Evolutionary conservation across 2,329 filamentous ascomycete species (phyloP).

Genomic region (Phaeomoniella chlamydospora): DNA sequence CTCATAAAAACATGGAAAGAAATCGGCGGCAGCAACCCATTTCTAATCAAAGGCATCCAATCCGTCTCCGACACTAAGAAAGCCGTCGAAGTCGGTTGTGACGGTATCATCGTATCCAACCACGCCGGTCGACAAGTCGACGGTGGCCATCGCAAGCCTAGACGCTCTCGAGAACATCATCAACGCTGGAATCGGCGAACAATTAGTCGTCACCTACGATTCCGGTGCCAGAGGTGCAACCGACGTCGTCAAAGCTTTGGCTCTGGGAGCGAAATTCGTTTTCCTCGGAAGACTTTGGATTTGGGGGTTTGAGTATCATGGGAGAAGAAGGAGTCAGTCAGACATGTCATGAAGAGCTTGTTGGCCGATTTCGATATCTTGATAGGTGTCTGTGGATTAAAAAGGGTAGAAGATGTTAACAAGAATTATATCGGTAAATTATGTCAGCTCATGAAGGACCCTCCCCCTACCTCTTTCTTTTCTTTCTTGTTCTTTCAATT

Average conservation of each 20-base stretch:
- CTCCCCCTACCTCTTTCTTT: too few relatives aligned
- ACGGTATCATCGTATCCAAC: slow-evolving; percentile 57
- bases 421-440: slow-evolving; percentile 1
- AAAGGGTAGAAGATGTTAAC: slow-evolving; percentile 27
- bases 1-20: slow-evolving; percentile 42
- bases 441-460: too few relatives aligned
- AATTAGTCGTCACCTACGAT: slow-evolving; percentile 44
- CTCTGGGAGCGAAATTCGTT: slow-evolving; percentile 47
- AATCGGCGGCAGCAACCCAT: slow-evolving; percentile 41
- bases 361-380: slow-evolving; percentile 49
- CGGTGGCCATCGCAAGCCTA: slow-evolving; percentile 42
- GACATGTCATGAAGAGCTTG: slow-evolving; percentile 47
- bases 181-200: slow-evolving; percentile 31
- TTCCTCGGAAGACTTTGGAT: slow-evolving; percentile 48
- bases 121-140: slow-evolving; percentile 56
- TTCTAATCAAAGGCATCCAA: slow-evolving; percentile 57
- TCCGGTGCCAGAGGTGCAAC: slow-evolving; percentile 41
- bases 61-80: slow-evolving; percentile 46
- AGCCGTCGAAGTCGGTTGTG: slow-evolving; percentile 44
- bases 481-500: too few relatives aligned
- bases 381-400: slow-evolving; percentile 44
- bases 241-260: slow-evolving; percentile 47
- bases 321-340: slow-evolving; percentile 46
- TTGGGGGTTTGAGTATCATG: slow-evolving; percentile 43
- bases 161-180: slow-evolving; percentile 47